These are phyloP conservation scores for Pichia inconspicua DNA, from an alignment of 1,139 yeast species.

Conservation along the genomic window DNA sequence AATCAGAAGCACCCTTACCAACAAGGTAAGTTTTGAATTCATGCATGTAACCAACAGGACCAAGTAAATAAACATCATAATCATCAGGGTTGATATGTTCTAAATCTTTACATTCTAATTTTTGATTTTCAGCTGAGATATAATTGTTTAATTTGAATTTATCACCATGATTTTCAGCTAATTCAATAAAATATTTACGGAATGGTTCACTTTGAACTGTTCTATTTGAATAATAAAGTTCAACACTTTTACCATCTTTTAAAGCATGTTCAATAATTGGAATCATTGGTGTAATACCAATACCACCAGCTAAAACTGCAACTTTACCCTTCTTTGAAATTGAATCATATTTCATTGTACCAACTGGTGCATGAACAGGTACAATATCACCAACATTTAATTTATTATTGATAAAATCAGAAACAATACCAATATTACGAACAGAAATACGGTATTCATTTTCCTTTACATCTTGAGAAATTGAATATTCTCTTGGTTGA, in stretches of 20 bases:
- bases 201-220: constrained; percentile 28
- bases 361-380: constrained; percentile 53
- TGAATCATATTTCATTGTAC: constrained; percentile 39
- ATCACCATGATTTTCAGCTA: constrained; percentile 18
- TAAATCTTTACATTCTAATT: constrained; percentile 3
- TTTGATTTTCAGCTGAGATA: constrained; percentile 6
- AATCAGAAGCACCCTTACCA: constrained; percentile 12
- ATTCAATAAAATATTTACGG: constrained; percentile 21
- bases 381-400: constrained; percentile 44
- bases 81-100: constrained; percentile 5
- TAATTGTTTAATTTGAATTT: constrained; percentile 5
- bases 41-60: constrained; percentile 33
- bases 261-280: constrained; percentile 40
- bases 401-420: constrained; percentile 43
- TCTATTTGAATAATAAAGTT: constrained; percentile 30
- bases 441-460: constrained; percentile 49
- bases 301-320: constrained; percentile 50
- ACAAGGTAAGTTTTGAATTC: constrained; percentile 24
- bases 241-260: constrained; percentile 22
- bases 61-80: constrained; percentile 32
- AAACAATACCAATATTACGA: constrained; percentile 46
- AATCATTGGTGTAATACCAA: constrained; percentile 60
- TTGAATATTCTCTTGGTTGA: constrained; percentile 44
- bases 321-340: constrained; percentile 30
- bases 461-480: constrained; percentile 31